Evolutionary conservation across 2,329 filamentous ascomycete species (phyloP), one percentile per base, ranked within the genome.

Genomic region (Colletotrichum spinosum): DNA sequence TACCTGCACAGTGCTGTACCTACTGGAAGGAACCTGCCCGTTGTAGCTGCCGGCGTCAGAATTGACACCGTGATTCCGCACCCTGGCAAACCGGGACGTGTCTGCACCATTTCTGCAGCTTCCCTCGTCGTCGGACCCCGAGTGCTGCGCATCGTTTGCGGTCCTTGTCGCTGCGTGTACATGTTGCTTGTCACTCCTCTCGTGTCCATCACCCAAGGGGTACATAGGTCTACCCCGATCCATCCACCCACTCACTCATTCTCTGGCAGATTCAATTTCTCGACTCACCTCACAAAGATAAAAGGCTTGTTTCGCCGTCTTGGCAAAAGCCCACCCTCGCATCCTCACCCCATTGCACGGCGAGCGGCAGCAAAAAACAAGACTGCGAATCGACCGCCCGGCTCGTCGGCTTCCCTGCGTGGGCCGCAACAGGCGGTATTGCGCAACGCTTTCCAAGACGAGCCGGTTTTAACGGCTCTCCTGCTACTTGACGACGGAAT

Each of bases 391-490:
- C 41, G 3, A 15, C 13, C 15, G 2, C 13, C 48, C 58, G 62
- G 62, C 58, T 56, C 48, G n/a, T 52, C 62, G 62, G 62, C 62
- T 65, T 55, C 46, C 37, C 33, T 62, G 41, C 52, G 62, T 65
- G 62, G 62, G 58, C 58, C 62, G 42, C 58, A 65, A 56, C 58
- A 25, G 53, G 58, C 48, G 58, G 58, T 62, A 49, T 65, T 65
- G 62, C 58, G 62, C 62, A 65, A 62, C 62, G 53, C 62, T 56
- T n/a, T 35, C 42, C 13, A 45, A 48, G 58, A 65, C 62, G 62
- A 65, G 58, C 58, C 62, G 62, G 62, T 65, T 65, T 53, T 53
- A 44, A 42, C 60, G 57, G 62, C 57, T 45, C 53, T 58, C n/a
- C 50, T 54, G 60, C 35, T 45, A 34, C n/a, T 13, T 11, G 58